These are phyloP conservation scores for Mycena rebaudengoi DNA, from an alignment of 768 basidiomycete genomes.

Conservation along the genomic window DNA sequence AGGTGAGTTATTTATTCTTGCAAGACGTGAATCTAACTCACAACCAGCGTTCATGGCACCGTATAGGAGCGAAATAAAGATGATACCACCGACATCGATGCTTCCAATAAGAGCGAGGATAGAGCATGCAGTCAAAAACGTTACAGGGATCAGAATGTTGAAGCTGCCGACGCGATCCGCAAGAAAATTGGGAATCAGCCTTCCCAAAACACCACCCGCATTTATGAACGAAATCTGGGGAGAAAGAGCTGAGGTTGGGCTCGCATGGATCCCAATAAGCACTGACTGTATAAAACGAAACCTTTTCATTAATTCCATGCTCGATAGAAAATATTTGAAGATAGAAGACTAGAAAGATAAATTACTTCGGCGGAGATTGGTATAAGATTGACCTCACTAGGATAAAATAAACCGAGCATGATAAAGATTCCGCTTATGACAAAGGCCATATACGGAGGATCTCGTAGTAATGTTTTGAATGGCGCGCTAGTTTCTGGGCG, in stretches of 20 bases:
- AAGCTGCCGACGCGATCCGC: conserved; percentile 14
- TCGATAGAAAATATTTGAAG: conserved; percentile 18
- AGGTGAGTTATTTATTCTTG: too few species aligned
- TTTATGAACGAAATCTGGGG: conserved; percentile 13
- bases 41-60: conserved; percentile 19
- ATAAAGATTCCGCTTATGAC: conserved; percentile 12
- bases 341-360: conserved; percentile 9
- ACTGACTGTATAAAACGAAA: conserved; percentile 20
- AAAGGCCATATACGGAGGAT: conserved; percentile 12
- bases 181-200: conserved; percentile 4
- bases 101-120: conserved; percentile 6
- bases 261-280: neutral
- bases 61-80: conserved; percentile 12
- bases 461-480: neutral
- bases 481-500: neutral
- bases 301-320: conserved; percentile 5
- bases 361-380: neutral
- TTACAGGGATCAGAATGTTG: conserved; percentile 11
- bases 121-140: conserved; percentile 7
- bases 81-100: neutral
- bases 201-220: conserved; percentile 11
- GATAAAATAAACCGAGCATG: conserved; percentile 20
- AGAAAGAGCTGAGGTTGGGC: neutral
- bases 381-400: neutral
- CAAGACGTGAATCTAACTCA: neutral